Evolutionary conservation across 768 basidiomycete species (phyloP).

Genomic region (Boletellus emodensis): DNA sequence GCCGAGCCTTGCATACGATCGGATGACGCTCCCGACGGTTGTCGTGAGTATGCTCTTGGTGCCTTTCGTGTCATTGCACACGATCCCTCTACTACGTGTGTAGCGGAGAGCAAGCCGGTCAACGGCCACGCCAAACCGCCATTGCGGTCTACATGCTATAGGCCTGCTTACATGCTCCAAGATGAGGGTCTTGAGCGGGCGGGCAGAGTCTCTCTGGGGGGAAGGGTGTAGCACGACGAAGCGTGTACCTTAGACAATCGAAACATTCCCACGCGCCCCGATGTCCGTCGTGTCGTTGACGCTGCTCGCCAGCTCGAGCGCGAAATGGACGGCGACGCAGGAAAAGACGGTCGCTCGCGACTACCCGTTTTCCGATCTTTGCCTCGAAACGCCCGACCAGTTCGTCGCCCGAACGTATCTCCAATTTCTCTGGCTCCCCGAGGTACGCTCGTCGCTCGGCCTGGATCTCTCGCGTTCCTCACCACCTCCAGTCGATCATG

Average conservation of each 20-base stretch:
- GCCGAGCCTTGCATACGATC: conserved; percentile 9
- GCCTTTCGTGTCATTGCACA: conserved; percentile 18
- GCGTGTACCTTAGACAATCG: neutral
- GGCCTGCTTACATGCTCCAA: conserved; percentile 76
- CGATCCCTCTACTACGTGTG: conserved; percentile 20
- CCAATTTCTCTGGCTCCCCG: conserved; percentile 75
- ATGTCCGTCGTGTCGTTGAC: conserved; percentile 20
- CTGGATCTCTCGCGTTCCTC: conserved; percentile 4
- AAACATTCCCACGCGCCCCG: neutral
- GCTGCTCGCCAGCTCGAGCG: conserved; percentile 23
- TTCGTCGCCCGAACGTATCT: conserved; percentile 63
- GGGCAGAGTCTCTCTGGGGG: conserved; percentile 44
- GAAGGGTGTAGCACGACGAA: conserved; percentile 1
- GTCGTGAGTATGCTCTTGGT: neutral
- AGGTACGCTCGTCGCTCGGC: conserved; percentile 39
- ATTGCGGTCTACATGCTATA: conserved; percentile 40
- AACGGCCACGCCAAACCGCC: neutral
- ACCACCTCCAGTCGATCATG: conserved; percentile 59
- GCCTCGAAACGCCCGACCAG: conserved; percentile 48
- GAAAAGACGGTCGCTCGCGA: conserved; percentile 55
- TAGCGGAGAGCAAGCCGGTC: conserved; percentile 8
- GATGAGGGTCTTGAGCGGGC: conserved; percentile 74
- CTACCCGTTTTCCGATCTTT: conserved; percentile 47
- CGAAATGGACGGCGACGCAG: conserved; percentile 54
- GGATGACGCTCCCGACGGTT: neutral